These are phyloP conservation scores for Phytopythium montanum DNA, from an alignment of 352 stramenopile genomes.

Conservation along the genomic window DNA sequence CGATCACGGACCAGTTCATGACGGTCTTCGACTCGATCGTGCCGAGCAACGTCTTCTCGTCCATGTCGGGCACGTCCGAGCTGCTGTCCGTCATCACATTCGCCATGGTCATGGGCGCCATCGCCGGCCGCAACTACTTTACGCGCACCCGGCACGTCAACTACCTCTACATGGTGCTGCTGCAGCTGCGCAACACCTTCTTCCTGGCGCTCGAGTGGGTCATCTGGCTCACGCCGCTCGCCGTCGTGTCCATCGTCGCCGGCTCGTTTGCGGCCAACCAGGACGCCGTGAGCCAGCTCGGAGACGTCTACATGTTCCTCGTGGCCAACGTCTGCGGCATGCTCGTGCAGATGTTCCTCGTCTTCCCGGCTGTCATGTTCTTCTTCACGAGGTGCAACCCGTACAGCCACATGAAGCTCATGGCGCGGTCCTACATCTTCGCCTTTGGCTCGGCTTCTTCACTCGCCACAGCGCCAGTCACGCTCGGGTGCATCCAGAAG, in stretches of 20 bases:
- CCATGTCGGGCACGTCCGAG: constrained; percentile 37
- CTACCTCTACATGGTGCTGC: constrained; percentile 59
- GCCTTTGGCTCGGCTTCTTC: constrained; percentile 66
- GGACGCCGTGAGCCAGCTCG: constrained; percentile 26
- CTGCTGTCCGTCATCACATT: constrained; percentile 68
- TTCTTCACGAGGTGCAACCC: constrained; percentile 59
- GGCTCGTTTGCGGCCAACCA: constrained; percentile 59
- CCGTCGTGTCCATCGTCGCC: constrained; percentile 61
- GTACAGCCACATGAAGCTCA: constrained; percentile 61
- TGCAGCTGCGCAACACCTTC: constrained; percentile 71
- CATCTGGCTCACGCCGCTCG: constrained; percentile 59
- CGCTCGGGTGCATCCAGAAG: constrained; percentile 57
- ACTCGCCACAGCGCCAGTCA: constrained; percentile 59
- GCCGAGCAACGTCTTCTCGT: constrained; percentile 57
- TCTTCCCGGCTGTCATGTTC: constrained; percentile 66
- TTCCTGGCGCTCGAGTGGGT: constrained; percentile 70
- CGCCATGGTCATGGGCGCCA: constrained; percentile 56
- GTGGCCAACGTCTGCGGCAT: constrained; percentile 32
- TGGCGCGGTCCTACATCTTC: constrained; percentile 65
- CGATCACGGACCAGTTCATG: constrained; percentile 56
- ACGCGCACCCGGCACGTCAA: constrained; percentile 55
- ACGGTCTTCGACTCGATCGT: constrained; percentile 56
- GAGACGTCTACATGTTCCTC: constrained; percentile 52
- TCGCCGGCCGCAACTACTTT: constrained; percentile 56
- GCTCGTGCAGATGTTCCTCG: constrained; percentile 42